Conservation (phyloP, 108 stramenopile species). For the Asterionellopsis glacialis region DNA sequence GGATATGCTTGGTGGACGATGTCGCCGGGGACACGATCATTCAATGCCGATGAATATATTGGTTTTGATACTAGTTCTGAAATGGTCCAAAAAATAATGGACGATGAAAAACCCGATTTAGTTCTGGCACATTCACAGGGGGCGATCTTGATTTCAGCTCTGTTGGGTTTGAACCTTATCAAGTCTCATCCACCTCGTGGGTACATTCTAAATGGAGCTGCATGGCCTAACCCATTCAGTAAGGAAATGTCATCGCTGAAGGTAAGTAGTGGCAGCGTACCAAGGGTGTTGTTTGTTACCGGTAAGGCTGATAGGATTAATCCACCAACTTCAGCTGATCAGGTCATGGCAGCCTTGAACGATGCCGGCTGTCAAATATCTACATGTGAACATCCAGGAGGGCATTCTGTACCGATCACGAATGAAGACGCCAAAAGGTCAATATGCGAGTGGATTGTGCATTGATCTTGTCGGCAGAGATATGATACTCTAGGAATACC, state of each 20-base stretch:
- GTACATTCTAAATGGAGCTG: constrained; percentile 74
- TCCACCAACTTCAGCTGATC: constrained; percentile 50
- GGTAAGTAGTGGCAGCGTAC: neutral
- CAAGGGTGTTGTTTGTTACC: constrained; percentile 49
- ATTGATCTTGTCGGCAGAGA: no score
- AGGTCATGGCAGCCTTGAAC: constrained; percentile 40
- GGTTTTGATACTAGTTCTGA: constrained; percentile 57
- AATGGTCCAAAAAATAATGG: constrained; percentile 28
- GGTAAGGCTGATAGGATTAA: constrained; percentile 64
- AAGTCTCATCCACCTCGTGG: constrained; percentile 35
- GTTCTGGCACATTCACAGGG: constrained; percentile 80
- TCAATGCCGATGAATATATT: constrained; percentile 58
- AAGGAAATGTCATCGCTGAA: constrained; percentile 24
- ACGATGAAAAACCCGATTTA: constrained; percentile 40
- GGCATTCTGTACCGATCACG: constrained; percentile 57
- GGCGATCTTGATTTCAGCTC: constrained; percentile 61
- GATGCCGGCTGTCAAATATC: constrained; percentile 38
- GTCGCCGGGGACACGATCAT: constrained; percentile 71
- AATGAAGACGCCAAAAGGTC: constrained; percentile 15
- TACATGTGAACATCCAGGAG: constrained; percentile 54
- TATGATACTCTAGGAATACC: no score
- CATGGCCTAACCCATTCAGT: constrained; percentile 70
- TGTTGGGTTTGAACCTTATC: constrained; percentile 42
- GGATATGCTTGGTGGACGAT: constrained; percentile 82
- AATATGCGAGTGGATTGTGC: constrained; percentile 24